Base-by-base conservation (phyloP, 1,284 basidiomycete species). In the Pseudozyma thailandica region DNA sequence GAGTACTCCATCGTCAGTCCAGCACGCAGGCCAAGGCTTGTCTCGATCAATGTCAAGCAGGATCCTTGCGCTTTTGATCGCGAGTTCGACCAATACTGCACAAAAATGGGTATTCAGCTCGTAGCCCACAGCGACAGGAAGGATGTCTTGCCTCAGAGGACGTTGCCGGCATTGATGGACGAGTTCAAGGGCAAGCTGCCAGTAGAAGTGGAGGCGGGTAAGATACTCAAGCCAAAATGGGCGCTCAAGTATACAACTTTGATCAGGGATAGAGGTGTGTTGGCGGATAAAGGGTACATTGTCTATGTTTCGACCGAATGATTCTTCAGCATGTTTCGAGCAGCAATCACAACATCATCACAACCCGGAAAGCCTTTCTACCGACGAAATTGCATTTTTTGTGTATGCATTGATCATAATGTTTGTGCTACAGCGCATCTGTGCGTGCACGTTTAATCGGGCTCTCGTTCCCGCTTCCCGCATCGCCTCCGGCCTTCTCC, bases 241-340 rank as follows among this genome's bases (percentile, higher is more conserved):
- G 74, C 66, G 1, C 44, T 79, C 45, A 76, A 79, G 55, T 78
- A 78, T 46, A 74, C 75, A 1, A 72, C 75, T 4, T 30, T 79
- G 20, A 79, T 79, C 38, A 64, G 74, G 16, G 74, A 77, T 30
- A 50, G 77, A 16, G 77, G 77, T 3, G 69, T 79, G 6, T 38
- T 79, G 16, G 77, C 76, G 6, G 77, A 79, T 35, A 75, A 76
- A 45, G 75, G 77, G 0, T 70, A 70, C 38, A 57, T 70, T 23
- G 66, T 70, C 6, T 64, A 30, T 37, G 56, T 64, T 7, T 18
- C 42, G 5, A 50, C 59, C 26, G 59, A 51, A 4, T 62, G 49
- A 25, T 7, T 9, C n/a, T n/a, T 5, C 33, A 35, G 33, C 18
- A 23, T 15, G 4, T 12, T 26, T 30, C 27, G 12, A 7, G 26